Evolutionary conservation across 805 yeast species (phyloP), one percentile per base, ranked within the genome.

Genomic region (Ogataea ganodermae): DNA sequence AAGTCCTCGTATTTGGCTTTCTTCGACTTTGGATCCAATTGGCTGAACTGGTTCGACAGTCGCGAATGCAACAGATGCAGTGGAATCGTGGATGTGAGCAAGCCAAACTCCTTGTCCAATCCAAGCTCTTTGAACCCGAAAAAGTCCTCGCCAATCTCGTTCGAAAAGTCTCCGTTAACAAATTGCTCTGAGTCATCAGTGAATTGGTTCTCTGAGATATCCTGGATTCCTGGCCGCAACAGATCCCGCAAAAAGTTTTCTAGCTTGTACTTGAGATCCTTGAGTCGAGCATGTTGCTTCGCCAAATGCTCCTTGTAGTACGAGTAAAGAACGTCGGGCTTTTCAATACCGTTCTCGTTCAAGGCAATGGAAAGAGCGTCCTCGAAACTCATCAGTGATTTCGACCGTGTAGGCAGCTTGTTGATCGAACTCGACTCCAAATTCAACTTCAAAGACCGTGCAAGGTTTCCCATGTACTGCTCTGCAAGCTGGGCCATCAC

Each of bases 121-220:
- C 99, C 99, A 40, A 94, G 73, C 55, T 92, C 98, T 62, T 80
- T 86, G 73, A 94, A 95, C 0, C 99, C 99, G 70, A 95, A 95
- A 76, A 91, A 94, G 69, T 94, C 99, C 59, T 92, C 99, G 6
- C 98, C 99, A 31, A 94, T 71, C 51, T 91, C 97, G 58, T 80
- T 85, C 1, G 97, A 86, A 65, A 94, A 94, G 60, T 91, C 97
- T 48, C 99, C 99, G 24, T 94, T 86, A 55, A 92, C 69, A 63
- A 91, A 94, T 66, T 92, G 96, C 53, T 94, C 97, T 59, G 96
- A 86, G 59, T 89, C 88, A 62, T 95, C 99, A 31, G 73, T 81
- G 65, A 94, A 94, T 54, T 82, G 86, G 45, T 79, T 76, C 60
- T 91, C 98, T 43, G 78, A 83, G 7, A 71, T 49, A 50, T 85